phyloP scores from a whole-genome alignment of 1,284 basidiomycete genomes.

The Tilletia horrida region DNA sequence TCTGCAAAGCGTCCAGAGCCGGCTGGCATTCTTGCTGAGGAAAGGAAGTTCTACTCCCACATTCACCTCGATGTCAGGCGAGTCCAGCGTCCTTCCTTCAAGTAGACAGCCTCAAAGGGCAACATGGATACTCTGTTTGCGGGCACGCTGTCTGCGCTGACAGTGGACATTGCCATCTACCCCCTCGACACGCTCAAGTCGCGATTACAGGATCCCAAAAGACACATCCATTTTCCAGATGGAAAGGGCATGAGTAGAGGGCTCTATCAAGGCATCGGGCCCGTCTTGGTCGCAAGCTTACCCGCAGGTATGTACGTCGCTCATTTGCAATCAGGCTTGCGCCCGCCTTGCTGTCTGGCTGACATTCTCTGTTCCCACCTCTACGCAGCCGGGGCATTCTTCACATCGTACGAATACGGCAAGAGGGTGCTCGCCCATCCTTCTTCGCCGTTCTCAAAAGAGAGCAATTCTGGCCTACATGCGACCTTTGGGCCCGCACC shows the following conservation, averaged over 20 bases:
- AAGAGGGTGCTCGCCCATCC: slow-evolving; percentile 35
- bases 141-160: slow-evolving; percentile 25
- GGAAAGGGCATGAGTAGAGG: slow-evolving; percentile 22
- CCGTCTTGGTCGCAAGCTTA: slow-evolving; percentile 27
- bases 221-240: slow-evolving; percentile 22
- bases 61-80: too few relatives aligned
- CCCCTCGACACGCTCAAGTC: slow-evolving; percentile 29
- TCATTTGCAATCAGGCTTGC: neutral
- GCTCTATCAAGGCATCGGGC: slow-evolving; percentile 28
- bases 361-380: neutral
- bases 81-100: too few relatives aligned
- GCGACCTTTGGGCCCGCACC: slow-evolving; percentile 23
- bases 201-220: slow-evolving; percentile 24
- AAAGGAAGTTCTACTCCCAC: too few relatives aligned
- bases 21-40: too few relatives aligned
- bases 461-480: slow-evolving; percentile 22
- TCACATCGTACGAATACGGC: slow-evolving; percentile 40
- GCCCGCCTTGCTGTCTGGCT: too few relatives aligned
- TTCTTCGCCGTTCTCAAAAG: slow-evolving; percentile 27
- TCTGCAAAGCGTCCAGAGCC: too few relatives aligned
- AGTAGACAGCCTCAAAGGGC: neutral
- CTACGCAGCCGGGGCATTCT: slow-evolving; percentile 37
- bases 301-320: slow-evolving; percentile 17
- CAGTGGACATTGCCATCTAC: slow-evolving; percentile 25
- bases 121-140: slow-evolving; percentile 17